Base-by-base conservation (phyloP, 768 basidiomycete species). In the Rhizopogon salebrosus region DNA sequence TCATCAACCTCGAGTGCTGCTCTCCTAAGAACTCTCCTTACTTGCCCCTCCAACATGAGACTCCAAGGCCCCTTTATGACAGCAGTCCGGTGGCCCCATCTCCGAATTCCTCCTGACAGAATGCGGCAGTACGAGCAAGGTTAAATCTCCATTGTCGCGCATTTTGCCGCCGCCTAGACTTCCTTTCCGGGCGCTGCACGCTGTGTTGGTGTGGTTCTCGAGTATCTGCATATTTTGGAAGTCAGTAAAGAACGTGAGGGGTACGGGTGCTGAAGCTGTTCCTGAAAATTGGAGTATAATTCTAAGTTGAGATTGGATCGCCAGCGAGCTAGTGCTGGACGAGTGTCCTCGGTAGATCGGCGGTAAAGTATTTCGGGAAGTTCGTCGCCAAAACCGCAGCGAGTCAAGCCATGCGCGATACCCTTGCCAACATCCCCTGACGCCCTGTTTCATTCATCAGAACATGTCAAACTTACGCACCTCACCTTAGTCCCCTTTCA, bases 401-500 rank as follows among this genome's bases (percentile, higher is more conserved):
- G 58, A 3, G 65, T 65, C 16, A 69, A 60, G 27, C 51, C 62
- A 38, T 62, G 62, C 23, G 59, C 62, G n/a, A 53, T 57, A 4
- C 48, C 36, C 16, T 58, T 49, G 27, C 66, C 62, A 27, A 61
- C 38, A 10, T 57, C 52, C 16, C n/a, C 43, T 52, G 22, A 64
- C 48, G 11, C 67, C 65, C 42, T 52, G 7, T 22, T 8, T 36
- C 4, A 6, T 11, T 16, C 24, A 23, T 41, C 4, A 41, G 16
- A 6, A 37, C n/a, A 41, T 4, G 16, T 26, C 2, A n/a, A 41
- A 24, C 4, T 13, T 35, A 22, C 60, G 7, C n/a, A 68, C 69
- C 18, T 51, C 49, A 53, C 68, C 61, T 29, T 74, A 73, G 54
- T 74, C 72, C 2, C 70, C 68, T n/a, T 71, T 70, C 8, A 54